Percentiles rank a stretch among this genome's conserved stretches.
These are phyloP conservation scores for Barbatosphaeria neglecta DNA, from an alignment of 495 filamentous ascomycete species.

Conservation along the genomic window DNA sequence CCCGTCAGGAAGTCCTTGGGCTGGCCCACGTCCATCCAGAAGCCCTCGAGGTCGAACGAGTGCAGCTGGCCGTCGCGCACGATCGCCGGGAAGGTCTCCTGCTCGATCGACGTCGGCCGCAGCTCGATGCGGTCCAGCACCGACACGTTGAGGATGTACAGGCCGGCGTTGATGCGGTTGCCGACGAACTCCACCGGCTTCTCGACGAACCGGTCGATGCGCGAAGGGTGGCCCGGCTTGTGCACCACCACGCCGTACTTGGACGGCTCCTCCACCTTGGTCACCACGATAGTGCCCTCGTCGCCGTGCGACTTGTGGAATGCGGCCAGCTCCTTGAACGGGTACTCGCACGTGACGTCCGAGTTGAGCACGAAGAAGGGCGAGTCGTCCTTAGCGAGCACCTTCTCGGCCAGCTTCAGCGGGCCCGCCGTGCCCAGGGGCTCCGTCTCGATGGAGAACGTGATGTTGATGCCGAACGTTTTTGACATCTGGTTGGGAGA, in stretches of 20 bases:
- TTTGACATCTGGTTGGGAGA: constrained; percentile 57
- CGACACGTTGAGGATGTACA: constrained; percentile 95
- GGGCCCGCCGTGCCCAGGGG: constrained; percentile 94
- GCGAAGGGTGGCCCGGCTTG: constrained; percentile 82
- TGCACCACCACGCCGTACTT: constrained; percentile 99
- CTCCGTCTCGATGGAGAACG: constrained; percentile 92
- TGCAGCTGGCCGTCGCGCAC: constrained; percentile 84
- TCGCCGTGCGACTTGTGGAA: constrained; percentile 90
- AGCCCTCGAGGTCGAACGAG: constrained; percentile 96
- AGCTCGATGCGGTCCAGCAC: constrained; percentile 88
- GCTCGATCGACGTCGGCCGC: constrained; percentile 97
- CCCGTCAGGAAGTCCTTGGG: constrained; percentile 97
- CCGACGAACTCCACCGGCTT: constrained; percentile 99
- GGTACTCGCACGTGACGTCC: constrained; percentile 96
- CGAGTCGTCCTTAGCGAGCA: constrained; percentile 80
- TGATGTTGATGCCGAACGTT: constrained; percentile 87
- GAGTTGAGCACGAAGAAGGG: constrained; percentile 99
- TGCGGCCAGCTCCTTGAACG: constrained; percentile 76
- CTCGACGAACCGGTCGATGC: constrained; percentile 98
- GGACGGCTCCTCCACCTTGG: constrained; percentile 97
- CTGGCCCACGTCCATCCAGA: constrained; percentile 99
- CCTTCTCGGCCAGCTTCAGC: constrained; percentile 89
- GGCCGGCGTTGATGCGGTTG: constrained; percentile 98
- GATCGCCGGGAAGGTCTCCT: constrained; percentile 97
- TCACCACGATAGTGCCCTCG: constrained; percentile 97